Base-by-base conservation (phyloP, 2,329 filamentous ascomycete species). In the Endoconidiophora polonica region DNA sequence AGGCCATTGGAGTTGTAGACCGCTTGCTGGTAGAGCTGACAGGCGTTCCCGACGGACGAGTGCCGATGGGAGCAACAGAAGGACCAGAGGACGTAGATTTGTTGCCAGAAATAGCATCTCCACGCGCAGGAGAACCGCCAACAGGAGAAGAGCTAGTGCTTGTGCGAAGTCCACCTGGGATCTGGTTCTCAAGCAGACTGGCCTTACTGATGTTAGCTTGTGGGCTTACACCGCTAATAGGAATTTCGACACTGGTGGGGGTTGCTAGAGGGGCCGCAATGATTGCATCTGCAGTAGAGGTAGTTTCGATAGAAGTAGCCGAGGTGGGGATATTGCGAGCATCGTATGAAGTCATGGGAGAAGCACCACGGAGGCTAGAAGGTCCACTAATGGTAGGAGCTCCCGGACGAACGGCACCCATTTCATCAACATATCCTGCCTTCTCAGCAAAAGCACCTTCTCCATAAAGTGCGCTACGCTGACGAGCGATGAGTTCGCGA, bases 381-480 rank as follows among this genome's bases (percentile, higher is more conserved):
- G 76, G 71, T 29, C 76, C 76, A 51, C 77, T 74, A 46, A 78
- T 72, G 29, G 77, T 76, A 57, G 86, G 81, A 59, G 77, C 78
- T 53, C 79, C 78, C 26, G 77, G 67, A 54, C 81, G 78, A 36
- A 76, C 67, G 18, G 70, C 69, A 55, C 75, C 74, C 26, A 74
- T 73, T 60, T 88, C 84, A 54, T 87, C 82, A 46, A 79, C 71
- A 59, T 82, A 81, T 56, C 70, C 72, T 55, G 70, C 72, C 57
- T 75, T 77, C 57, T 81, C 79, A 61, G 81, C 78, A 62, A 86
- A 82, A 47, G 74, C 64, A 9, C 72, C 72, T 61, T 85, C 86
- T 62, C 87, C 86, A 66, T 96, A 98, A 57, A 98, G 70, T 56
- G 90, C 88, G 66, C 83, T 88, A 66, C 93, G 87, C 69, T 96